phyloP scores from a whole-genome alignment of 1,139 yeast species.

The Nakaseomyces delphensis region DNA sequence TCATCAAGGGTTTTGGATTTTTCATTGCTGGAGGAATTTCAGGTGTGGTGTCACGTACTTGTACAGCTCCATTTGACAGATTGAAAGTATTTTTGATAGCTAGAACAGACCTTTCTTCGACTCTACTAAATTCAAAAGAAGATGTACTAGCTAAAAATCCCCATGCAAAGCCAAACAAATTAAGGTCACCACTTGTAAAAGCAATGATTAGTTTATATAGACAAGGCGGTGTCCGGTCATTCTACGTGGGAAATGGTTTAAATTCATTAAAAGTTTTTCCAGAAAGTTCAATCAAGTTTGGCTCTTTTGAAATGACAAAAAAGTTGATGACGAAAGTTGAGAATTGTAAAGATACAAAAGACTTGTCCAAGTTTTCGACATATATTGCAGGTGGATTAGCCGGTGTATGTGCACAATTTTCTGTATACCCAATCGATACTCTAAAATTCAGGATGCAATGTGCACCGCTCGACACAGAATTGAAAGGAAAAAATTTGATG shows the following conservation, averaged over 20 bases:
- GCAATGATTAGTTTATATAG: slow-evolving; percentile 78
- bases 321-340: slow-evolving; percentile 65
- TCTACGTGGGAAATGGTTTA: slow-evolving; percentile 91
- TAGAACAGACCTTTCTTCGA: slow-evolving; percentile 70
- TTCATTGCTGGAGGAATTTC: slow-evolving; percentile 92
- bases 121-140: slow-evolving; percentile 50
- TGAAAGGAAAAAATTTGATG: slow-evolving; percentile 54
- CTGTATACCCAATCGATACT: slow-evolving; percentile 95
- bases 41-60: slow-evolving; percentile 93
- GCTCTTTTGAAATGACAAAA: slow-evolving; percentile 86
- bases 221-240: slow-evolving; percentile 80
- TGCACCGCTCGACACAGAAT: slow-evolving; percentile 53
- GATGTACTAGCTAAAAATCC: slow-evolving; percentile 38
- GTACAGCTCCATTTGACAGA: slow-evolving; percentile 95
- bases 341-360: slow-evolving; percentile 64
- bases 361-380: slow-evolving; percentile 68
- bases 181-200: slow-evolving; percentile 61
- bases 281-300: slow-evolving; percentile 95
- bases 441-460: slow-evolving; percentile 78
- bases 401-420: slow-evolving; percentile 85
- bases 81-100: slow-evolving; percentile 90
- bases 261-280: slow-evolving; percentile 94
- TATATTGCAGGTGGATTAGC: slow-evolving; percentile 93
- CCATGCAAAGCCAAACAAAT: slow-evolving; percentile 33
- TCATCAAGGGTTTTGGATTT: slow-evolving; percentile 77